These are phyloP conservation scores for Porogramme epimiltina DNA, from an alignment of 1,284 basidiomycete genomes.

Conservation along the genomic window DNA sequence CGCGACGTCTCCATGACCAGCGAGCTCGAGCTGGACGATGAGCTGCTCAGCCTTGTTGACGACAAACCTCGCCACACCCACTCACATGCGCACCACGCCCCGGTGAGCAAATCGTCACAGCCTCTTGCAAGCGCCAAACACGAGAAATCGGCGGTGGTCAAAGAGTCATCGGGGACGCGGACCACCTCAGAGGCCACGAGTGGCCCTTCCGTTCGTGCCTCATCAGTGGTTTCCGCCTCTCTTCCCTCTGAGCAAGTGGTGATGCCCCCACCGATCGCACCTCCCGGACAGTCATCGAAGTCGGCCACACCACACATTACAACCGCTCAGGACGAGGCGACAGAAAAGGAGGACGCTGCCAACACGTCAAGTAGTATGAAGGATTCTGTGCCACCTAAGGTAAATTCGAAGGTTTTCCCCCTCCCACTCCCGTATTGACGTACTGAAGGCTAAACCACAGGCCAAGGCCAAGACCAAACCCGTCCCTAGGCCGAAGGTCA, in stretches of 20 bases:
- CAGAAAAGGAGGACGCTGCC: constrained; percentile 2
- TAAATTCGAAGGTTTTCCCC: too few relatives aligned
- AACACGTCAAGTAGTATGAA: constrained; percentile 33
- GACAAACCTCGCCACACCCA: constrained; percentile 23
- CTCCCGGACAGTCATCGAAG: constrained; percentile 13
- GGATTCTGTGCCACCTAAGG: constrained; percentile 43
- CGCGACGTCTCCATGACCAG: constrained; percentile 46
- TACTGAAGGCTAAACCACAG: constrained; percentile 10
- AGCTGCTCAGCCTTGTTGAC: constrained; percentile 67
- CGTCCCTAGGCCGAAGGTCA: constrained; percentile 37
- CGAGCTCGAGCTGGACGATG: constrained; percentile 73
- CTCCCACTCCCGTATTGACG: too few relatives aligned
- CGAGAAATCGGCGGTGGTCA: constrained; percentile 1
- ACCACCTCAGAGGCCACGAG: too few relatives aligned
- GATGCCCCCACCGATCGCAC: constrained; percentile 57
- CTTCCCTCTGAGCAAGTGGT: constrained; percentile 43
- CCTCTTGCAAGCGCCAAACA: neutral
- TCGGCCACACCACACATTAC: neutral
- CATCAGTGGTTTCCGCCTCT: constrained; percentile 1
- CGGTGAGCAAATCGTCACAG: neutral
- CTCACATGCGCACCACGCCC: neutral
- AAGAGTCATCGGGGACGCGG: too few relatives aligned
- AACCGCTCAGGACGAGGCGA: neutral
- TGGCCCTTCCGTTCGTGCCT: too few relatives aligned
- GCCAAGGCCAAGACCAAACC: constrained; percentile 28